Evolutionary conservation across 2,329 filamentous ascomycete genomes (phyloP), one percentile per base, ranked within the genome.

Genomic region (Metarhizium album): DNA sequence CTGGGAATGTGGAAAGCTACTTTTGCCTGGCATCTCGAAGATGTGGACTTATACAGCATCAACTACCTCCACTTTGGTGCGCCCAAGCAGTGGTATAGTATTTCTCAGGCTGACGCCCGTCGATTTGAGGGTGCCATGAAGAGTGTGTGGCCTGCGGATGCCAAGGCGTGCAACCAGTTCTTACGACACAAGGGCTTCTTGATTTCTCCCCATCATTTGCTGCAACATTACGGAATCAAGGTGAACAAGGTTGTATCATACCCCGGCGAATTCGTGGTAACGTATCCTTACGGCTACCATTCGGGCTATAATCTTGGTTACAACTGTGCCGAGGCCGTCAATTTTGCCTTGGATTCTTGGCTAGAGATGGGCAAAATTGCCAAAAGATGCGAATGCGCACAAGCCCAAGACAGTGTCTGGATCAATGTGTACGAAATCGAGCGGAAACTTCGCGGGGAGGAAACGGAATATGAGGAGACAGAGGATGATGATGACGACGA

Each of bases 1-100:
- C 76, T 98, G 53, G 93, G 93, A 42, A 98, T 98, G 93, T 98
- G 93, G 93, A 97, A 97, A 68, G 91, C 93, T 13, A 97, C 93
- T 0, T 98, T 98, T 66, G 93, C 93, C 8, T 98, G 93, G 93
- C 93, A 98, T 77, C 72, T 98, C 49, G 93, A 98, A 66, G 93
- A 98, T 65, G 91, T 98, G 42, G 93, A 98, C 71, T 79, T 98
- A 4, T 98, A 98, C 80, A 97, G 90, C 66, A 98, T 98, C 76
- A 98, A 98, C 71, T 98, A 96, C 67, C 90, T 98, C 53, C 93
- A 98, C 64, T 98, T 98, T 66, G 93, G 93, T 50, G 93, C 93
- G 1, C 93, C 93, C 0, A 98, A 98, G 70, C 93, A 98, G 67
- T 98, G 93, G 93, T 98, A 98, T 71, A 96, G 90, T 68, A 97